phyloP scores from a whole-genome alignment of 106 monocot species.

The Gastrodia elata region DNA sequence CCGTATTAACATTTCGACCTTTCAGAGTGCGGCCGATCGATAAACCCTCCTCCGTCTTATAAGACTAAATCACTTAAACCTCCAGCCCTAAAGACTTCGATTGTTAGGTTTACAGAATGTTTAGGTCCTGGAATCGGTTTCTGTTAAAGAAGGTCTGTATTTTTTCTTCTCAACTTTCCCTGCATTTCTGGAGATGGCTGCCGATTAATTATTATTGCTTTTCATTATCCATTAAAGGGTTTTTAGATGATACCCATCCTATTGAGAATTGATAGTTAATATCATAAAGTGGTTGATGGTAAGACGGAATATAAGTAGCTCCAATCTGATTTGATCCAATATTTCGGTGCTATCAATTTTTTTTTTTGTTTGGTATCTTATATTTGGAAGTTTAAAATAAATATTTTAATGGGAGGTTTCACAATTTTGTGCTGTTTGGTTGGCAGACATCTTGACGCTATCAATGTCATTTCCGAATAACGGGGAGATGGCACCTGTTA shows the following conservation, averaged over 20 bases:
- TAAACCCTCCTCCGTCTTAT: no score
- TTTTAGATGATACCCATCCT: not conserved
- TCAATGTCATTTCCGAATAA: no score
- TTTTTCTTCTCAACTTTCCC: not conserved
- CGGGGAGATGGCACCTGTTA: no score
- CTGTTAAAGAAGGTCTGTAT: not conserved
- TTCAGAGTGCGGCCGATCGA: no score
- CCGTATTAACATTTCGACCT: no score
- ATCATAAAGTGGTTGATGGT: not conserved
- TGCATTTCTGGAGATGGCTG: not conserved
- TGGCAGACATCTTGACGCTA: no score
- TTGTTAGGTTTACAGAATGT: not conserved
- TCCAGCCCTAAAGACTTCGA: not conserved
- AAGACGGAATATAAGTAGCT: not conserved
- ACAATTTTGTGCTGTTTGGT: no score
- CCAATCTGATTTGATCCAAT: not conserved
- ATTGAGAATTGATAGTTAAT: not conserved
- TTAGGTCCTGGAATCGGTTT: not conserved
- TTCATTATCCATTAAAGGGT: not conserved
- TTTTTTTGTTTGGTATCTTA: no score
- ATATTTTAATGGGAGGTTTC: no score
- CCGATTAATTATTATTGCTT: not conserved
- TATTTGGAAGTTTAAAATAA: no score
- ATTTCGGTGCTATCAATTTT: no score
- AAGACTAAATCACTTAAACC: no score